Base-by-base conservation (phyloP, 106 monocot species). In the Hemerocallis citrina region DNA sequence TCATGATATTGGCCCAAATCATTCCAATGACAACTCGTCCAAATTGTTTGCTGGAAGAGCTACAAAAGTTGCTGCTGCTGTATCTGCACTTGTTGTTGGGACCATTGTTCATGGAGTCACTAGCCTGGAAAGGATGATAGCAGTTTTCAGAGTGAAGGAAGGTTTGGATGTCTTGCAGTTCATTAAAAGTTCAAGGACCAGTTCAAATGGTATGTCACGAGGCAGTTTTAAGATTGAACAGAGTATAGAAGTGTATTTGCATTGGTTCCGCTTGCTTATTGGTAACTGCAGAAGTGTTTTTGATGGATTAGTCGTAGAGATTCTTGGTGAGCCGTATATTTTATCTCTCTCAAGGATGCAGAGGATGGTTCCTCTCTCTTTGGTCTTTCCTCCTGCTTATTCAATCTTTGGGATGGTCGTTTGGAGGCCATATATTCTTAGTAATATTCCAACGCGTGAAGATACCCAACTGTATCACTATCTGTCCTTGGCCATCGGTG, bases 21-120 rank as follows among this genome's bases (percentile, higher is more conserved):
- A 73, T 69, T 75, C 85, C 52, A 90, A 74, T 63, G 90, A 96
- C 1, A 86, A 73, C 75, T 67, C 78, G 36, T 33, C 69, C n/a
- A 95, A 86, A 52, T 17, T 55, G 10, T 57, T 77, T 72, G 62
- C 68, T 59, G 70, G 73, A 65, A 90, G 74, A 54, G 52, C 72
- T 66, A 62, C 77, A 48, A 96, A 79, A 58, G 69, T 75, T 69
- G 84, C 91, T 24, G 84, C 96, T 9, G 84, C 84, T 59, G 81
- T 98, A 36, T 98, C 96, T 66, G 87, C 96, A 16, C 88, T 98
- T 69, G 64, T 91, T 58, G 30, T 98, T 72, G 96, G 96, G 41
- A 75, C 70, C 57, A 70, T 91, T 71, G 67, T 98, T 60, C 81
- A 80, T 71, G 96, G 96, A 31, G 74, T 81, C 21, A 55, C 60